phyloP scores from a whole-genome alignment of 2,329 filamentous ascomycete genomes.

The Grosmannia huntii region DNA sequence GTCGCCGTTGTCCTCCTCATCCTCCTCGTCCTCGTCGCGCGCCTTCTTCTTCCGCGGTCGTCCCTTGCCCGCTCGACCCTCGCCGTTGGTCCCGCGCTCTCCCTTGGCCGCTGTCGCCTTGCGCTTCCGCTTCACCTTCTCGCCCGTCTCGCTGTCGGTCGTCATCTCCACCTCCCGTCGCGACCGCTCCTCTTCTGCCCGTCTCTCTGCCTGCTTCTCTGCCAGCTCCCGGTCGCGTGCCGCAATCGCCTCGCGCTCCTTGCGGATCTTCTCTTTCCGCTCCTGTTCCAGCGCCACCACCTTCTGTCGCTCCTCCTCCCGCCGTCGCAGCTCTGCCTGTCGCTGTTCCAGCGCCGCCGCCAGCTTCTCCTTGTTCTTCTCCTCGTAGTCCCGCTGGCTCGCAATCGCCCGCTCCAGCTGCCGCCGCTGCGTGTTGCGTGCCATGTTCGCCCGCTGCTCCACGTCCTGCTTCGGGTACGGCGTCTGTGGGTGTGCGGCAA shows the following conservation, averaged over 20 bases:
- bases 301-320: conserved; percentile 63
- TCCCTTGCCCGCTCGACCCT: not conserved
- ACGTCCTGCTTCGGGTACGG: conserved; percentile 86
- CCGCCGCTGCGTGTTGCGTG: conserved; percentile 82
- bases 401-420: conserved; percentile 79
- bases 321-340: conserved; percentile 64
- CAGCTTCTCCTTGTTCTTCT: conserved; percentile 81
- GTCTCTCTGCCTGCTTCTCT: conserved; percentile 56
- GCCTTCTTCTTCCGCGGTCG: conserved; percentile 29
- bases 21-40: conserved; percentile 19
- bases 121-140: conserved; percentile 69
- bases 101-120: conserved; percentile 27
- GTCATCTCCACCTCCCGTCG: conserved; percentile 67
- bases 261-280: conserved; percentile 67
- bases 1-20: conserved; percentile 18
- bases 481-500: conserved; percentile 49
- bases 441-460: conserved; percentile 95
- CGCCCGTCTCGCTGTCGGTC: conserved; percentile 69
- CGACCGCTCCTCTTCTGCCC: conserved; percentile 56
- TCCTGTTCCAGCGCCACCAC: conserved; percentile 58
- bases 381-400: conserved; percentile 81
- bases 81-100: not conserved
- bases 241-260: conserved; percentile 70
- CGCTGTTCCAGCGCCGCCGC: conserved; percentile 67
- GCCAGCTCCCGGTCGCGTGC: conserved; percentile 64